A percentile compares a stretch with the other conserved stretches of the same genome.
These are phyloP conservation scores for Nicotiana tabacum DNA, from an alignment of 257 asterid genomes.

Conservation along the genomic window DNA sequence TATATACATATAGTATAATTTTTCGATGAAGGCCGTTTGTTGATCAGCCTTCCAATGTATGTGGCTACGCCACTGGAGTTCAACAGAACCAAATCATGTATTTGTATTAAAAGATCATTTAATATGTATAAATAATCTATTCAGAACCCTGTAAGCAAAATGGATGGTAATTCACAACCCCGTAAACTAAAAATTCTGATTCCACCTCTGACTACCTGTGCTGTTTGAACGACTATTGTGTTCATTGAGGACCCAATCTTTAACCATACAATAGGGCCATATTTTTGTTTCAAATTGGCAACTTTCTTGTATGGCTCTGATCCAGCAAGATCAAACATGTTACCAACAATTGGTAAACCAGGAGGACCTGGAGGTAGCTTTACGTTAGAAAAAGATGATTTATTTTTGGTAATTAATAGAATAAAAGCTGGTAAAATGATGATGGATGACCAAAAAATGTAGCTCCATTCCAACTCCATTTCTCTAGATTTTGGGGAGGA, in stretches of 20 bases:
- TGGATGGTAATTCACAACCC: fast-evolving
- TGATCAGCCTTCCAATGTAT: too few species aligned
- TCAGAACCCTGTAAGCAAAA: too few species aligned
- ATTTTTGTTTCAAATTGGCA: constrained; percentile 21
- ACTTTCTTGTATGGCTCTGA: constrained; percentile 32
- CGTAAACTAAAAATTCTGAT: too few species aligned
- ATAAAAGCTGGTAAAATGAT: constrained; percentile 11
- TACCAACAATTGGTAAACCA: constrained; percentile 49
- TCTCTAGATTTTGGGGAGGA: not conserved
- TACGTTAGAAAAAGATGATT: not conserved
- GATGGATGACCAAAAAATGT: constrained; percentile 13
- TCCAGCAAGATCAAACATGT: constrained; percentile 42
- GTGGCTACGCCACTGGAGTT: too few species aligned
- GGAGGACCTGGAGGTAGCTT: constrained; percentile 40
- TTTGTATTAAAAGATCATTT: too few species aligned
- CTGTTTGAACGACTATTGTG: constrained; percentile 36
- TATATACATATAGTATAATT: too few species aligned
- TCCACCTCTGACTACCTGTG: not conserved
- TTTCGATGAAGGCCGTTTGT: too few species aligned
- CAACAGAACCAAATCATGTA: too few species aligned
- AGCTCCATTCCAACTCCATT: constrained; percentile 21
- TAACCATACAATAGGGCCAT: constrained; percentile 48
- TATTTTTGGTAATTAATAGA: not conserved
- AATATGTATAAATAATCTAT: too few species aligned
- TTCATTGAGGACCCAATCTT: constrained; percentile 37